Base-by-base conservation (phyloP, 2,329 filamentous ascomycete genomes). In the Chaetomium strumarium region DNA sequence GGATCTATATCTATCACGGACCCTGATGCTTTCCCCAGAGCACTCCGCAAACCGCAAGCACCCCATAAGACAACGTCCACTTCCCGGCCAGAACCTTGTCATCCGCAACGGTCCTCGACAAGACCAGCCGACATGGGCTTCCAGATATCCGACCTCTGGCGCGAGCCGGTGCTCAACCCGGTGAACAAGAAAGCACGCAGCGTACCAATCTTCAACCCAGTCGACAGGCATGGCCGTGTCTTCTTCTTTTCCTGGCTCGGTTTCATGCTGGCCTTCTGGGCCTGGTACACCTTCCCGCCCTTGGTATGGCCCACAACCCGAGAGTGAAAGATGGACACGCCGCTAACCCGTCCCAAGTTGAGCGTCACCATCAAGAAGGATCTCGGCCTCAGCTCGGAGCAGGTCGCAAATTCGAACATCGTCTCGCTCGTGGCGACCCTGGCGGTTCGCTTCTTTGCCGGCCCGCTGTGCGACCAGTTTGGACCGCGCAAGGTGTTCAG, bases 231-330 rank as follows among this genome's bases (percentile, higher is more conserved):
- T 74, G 90, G 90, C 37, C 79, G 89, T 7, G 90, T 93, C 0
- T 95, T 95, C 70, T 90, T 91, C 75, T 95, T 95, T 72, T 87
- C 86, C 1, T 93, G 88, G 83, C 77, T 90, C 40, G 88, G 88
- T 3, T 93, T 93, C 70, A 84, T 93, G 78, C 79, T 91, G 50
- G 85, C 88, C 9, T 95, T 95, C 70, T 88, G 89, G 78, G 90
- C 88, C 11, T 95, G 86, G 87, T 95, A 95, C 74, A 87, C 90
- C 1, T 95, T 95, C 70, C 88, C 90, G 59, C 90, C 90, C 60
- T 73, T 93, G 66, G 83, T 89, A 76, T 70, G 78, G 68, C 13
- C 41, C 19, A 5, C 9, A 1, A 30, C 20, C 33, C 24, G 1
- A 10, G 19, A n/a, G n/a, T n/a, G n/a, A n/a, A 9, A 2, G 29